Evolutionary conservation across 2,329 filamentous ascomycete genomes (phyloP), one percentile per base, ranked within the genome.

Genomic region (Falciphora oryzae): DNA sequence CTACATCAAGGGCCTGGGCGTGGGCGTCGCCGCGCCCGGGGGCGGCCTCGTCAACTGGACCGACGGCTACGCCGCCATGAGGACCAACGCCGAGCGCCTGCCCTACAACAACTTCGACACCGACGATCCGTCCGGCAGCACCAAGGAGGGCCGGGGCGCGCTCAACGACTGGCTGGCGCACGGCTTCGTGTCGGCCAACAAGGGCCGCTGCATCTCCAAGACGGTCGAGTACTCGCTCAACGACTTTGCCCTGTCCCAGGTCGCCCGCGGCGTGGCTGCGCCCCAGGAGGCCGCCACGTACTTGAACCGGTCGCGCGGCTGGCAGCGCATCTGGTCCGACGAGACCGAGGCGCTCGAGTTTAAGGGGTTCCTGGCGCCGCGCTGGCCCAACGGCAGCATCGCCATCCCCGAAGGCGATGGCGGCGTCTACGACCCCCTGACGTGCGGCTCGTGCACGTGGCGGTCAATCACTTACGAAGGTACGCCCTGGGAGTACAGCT

Each of bases 271-370:
- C 0, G 74, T 89, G 3, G 80, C 78, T 1, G 64, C 70, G 0
- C 74, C 75, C 1, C 84, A 88, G 56, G 88, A 89, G 56, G 82
- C 84, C 4, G 67, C 75, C 4, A 86, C 80, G 63, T 91, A 91
- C 68, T 77, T 90, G 31, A 76, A 81, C 61, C 83, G 88, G 11
- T 89, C 86, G 0, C 79, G 82, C 14, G 88, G 90, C 70, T 92
- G 89, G 89, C 81, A 85, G n/a, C 90, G 90, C 70, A 88, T 91
- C 68, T 92, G 87, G 88, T 87, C 91, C 71, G 71, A 81, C 0
- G 72, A 83, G 61, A 80, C 85, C 59, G 78, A 77, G 1, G 84
- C 84, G 0, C 78, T 89, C 0, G 83, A 82, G 4, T 89, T 88
- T 73, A 81, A 76, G 0, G 89, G 89, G 0, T 91, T 91, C 71